These are phyloP conservation scores for Taiwanofungus camphoratus DNA, from an alignment of 1,284 basidiomycete species.

Conservation along the genomic window DNA sequence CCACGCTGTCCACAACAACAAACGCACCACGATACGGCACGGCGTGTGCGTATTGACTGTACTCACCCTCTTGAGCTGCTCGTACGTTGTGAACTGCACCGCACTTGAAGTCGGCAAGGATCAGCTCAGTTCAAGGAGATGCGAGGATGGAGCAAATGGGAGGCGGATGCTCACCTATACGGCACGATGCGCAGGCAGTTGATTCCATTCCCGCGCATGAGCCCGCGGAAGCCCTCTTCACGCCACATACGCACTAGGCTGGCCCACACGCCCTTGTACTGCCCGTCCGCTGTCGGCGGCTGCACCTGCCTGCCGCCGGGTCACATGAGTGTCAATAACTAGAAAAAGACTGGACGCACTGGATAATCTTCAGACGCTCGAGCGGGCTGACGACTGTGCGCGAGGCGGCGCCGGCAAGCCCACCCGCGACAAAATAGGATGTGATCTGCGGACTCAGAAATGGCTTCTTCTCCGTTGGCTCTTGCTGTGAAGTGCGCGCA, in stretches of 20 bases:
- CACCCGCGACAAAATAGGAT: constrained; percentile 73
- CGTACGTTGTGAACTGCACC: constrained; percentile 91
- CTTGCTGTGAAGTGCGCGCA: background rate
- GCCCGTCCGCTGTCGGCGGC: constrained; percentile 48
- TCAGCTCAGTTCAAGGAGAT: background rate
- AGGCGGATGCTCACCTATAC: constrained; percentile 44
- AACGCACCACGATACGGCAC: background rate
- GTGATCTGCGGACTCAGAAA: constrained; percentile 54
- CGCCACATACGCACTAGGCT: constrained; percentile 84
- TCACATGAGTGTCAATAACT: background rate
- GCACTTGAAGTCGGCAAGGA: constrained; percentile 51
- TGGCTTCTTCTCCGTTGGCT: constrained; percentile 10
- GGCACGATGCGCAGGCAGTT: constrained; percentile 89
- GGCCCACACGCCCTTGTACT: constrained; percentile 81
- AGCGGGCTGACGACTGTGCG: constrained; percentile 90
- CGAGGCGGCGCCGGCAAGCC: constrained; percentile 77
- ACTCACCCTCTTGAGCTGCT: constrained; percentile 78
- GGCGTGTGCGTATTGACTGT: constrained; percentile 1
- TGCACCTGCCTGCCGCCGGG: constrained; percentile 70
- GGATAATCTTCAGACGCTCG: constrained; percentile 92
- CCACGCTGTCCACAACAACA: background rate
- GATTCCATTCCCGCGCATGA: constrained; percentile 89
- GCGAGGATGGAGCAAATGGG: background rate
- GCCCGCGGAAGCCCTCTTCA: constrained; percentile 89
- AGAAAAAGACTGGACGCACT: constrained; percentile 41